Base-by-base conservation (phyloP, 495 filamentous ascomycete species). In the Penicillium samsonianum region DNA sequence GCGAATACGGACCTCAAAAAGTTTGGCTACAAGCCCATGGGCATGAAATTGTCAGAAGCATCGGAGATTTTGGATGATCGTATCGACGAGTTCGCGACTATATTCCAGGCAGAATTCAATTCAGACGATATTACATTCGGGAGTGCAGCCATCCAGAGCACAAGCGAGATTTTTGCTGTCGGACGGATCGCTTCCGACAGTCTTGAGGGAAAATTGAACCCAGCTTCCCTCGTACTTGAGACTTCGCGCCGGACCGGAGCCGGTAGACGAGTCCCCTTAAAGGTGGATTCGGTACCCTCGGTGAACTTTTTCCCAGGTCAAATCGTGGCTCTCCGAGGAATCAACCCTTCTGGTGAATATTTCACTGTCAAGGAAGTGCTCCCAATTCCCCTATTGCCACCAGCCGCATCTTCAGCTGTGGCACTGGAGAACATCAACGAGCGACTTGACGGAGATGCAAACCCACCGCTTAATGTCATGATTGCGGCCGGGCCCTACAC, bases 221-320 rank as follows among this genome's bases (percentile, higher is more conserved):
- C 83, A 3, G 85, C 90, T 6, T 96, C 91, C 2, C 73, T 97
- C 2, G 83, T 97, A 16, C 80, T 98, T 4, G 94, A 98, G 69
- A 91, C 87, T 10, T 95, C 90, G 2, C 80, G 94, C 48, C 81
- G 90, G n/a, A 90, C 83, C 53, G 94, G 93, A 19, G 89, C 85
- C 47, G 94, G 91, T 22, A 69, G 86, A 47, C 83, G 94, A 54
- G 82, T 96, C 22, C 90, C 90, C 4, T 75, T 98, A 20, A 89
- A 91, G 64, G 67, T 97, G 8, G 81, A 87, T 57, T 78, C 82
- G 0, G 60, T 96, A 1, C 73, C 78, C 2, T 82, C 83, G 5
- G 89, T 86, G 73, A 88, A 91, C 59, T 91, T 98, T 78, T 96
- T 98, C 72, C 92, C 93, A 0, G 94, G 94, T 17, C 91, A 97